Base-by-base conservation (phyloP, 768 basidiomycete species). In the Mycena crocata region DNA sequence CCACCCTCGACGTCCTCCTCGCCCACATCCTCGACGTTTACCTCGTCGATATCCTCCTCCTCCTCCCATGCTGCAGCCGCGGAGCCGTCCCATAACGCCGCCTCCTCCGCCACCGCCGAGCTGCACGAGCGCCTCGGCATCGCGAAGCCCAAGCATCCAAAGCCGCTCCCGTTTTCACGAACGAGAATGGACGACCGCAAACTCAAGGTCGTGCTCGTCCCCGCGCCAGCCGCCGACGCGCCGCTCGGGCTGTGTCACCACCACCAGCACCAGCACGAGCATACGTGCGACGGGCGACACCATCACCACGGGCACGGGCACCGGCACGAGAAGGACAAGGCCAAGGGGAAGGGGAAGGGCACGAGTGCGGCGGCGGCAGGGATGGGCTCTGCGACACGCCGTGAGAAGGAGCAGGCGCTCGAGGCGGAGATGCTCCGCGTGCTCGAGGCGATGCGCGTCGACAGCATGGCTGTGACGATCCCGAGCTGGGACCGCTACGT, bases 401-500 rank as follows among this genome's bases (percentile, higher is more conserved):
- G 60, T 51, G 68, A 71, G 66, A 57, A 70, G 64, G 69, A 73
- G 57, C 77, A 78, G 55, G 76, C 74, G 26, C 76, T 82, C 71
- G 75, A 77, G 73, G 78, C 79, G 21, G 87, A 85, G 76, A 83
- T 69, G 68, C 59, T 60, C 40, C 31, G 30, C 28, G 56, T 70
- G 55, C 68, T 70, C 44, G 68, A 66, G 49, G 68, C 64, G 51
- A 62, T 70, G 64, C 46, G 61, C 34, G 49, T 42, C n/a, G 58
- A 44, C 46, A 57, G 62, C 54, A 15, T 51, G 40, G 7, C 84
- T 63, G 80, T 86, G 35, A 68, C 80, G 21, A 88, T 86, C 73
- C 89, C 90, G 31, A 86, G 82, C 57, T 92, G 90, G 90, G 89
- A 91, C 74, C 80, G 87, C 64, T 91, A 92, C 74, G 73, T 83